Evolutionary conservation across 106 monocot species (phyloP).

Genomic region (Hemerocallis citrina): DNA sequence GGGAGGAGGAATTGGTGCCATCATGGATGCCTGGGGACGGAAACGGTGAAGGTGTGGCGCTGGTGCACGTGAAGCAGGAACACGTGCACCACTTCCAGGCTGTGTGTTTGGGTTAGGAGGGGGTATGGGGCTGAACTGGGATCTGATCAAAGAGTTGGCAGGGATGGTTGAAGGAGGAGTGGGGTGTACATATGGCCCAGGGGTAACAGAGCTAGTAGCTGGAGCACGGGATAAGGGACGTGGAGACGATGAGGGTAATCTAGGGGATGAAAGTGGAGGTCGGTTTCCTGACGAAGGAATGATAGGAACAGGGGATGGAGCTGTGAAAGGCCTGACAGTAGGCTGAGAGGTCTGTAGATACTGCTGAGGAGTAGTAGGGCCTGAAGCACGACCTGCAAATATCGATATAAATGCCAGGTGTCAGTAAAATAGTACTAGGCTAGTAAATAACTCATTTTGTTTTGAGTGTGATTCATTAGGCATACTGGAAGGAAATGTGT

Average conservation of each 20-base stretch:
- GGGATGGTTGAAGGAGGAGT: constrained; percentile 7
- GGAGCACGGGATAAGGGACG: background rate
- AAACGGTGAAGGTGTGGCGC: constrained; percentile 57
- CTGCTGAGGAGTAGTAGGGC: constrained; percentile 15
- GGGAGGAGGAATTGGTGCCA: background rate
- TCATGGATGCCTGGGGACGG: constrained; percentile 14
- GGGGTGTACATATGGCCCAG: background rate
- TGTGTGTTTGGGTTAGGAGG: constrained; percentile 9
- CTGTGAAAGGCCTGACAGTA: constrained; percentile 12
- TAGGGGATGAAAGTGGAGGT: background rate
- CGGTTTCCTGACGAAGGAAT: background rate
- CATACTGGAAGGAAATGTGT: too few species aligned
- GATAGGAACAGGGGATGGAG: background rate
- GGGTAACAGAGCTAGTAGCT: background rate
- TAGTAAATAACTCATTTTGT: too few species aligned
- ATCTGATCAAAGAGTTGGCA: background rate
- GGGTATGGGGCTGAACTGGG: constrained; percentile 6
- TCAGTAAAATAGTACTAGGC: background rate
- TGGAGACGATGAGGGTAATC: background rate
- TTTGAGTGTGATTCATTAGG: too few species aligned
- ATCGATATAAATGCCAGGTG: background rate
- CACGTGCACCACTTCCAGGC: constrained; percentile 9
- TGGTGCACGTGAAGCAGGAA: constrained; percentile 39
- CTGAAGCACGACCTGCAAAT: constrained; percentile 9
- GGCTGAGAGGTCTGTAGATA: constrained; percentile 21